phyloP scores from a whole-genome alignment of 1,284 basidiomycete genomes.

The Mycena sp. region DNA sequence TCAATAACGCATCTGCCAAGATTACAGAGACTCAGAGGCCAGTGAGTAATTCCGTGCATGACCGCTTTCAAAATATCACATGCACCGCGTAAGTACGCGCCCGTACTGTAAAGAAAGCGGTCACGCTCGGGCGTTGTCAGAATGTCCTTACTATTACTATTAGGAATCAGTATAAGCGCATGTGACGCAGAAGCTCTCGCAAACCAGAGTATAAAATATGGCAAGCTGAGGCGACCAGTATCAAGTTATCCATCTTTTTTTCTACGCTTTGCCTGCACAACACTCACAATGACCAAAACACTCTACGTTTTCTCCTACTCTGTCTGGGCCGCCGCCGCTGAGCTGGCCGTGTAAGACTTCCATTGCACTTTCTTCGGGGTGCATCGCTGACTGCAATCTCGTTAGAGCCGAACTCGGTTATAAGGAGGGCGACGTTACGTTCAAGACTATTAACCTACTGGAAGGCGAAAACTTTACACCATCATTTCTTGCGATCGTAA shows the following conservation, averaged over 20 bases:
- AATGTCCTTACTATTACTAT: too few relatives aligned
- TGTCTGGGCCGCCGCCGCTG: slow-evolving; percentile 60
- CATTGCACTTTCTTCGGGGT: neutral
- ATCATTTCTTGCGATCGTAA: slow-evolving; percentile 62
- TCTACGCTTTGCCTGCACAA: neutral
- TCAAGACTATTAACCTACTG: slow-evolving; percentile 53
- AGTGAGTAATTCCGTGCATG: neutral
- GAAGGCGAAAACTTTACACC: slow-evolving; percentile 75
- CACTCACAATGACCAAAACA: slow-evolving; percentile 31
- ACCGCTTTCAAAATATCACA: neutral
- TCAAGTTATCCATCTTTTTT: neutral
- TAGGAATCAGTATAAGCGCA: too few relatives aligned
- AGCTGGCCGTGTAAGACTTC: slow-evolving; percentile 58
- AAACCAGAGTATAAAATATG: neutral
- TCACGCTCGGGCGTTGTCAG: too few relatives aligned
- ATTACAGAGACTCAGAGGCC: too few relatives aligned
- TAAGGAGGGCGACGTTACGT: slow-evolving; percentile 48
- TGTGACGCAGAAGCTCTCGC: too few relatives aligned
- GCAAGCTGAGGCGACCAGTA: neutral
- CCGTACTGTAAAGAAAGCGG: too few relatives aligned
- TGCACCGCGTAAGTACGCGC: neutral
- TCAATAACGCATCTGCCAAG: too few relatives aligned
- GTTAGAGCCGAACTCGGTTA: slow-evolving; percentile 52
- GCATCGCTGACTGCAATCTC: neutral
- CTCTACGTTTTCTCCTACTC: slow-evolving; percentile 59